phyloP scores from a whole-genome alignment of 495 filamentous ascomycete genomes.

The Hypoxylon intermedium region DNA sequence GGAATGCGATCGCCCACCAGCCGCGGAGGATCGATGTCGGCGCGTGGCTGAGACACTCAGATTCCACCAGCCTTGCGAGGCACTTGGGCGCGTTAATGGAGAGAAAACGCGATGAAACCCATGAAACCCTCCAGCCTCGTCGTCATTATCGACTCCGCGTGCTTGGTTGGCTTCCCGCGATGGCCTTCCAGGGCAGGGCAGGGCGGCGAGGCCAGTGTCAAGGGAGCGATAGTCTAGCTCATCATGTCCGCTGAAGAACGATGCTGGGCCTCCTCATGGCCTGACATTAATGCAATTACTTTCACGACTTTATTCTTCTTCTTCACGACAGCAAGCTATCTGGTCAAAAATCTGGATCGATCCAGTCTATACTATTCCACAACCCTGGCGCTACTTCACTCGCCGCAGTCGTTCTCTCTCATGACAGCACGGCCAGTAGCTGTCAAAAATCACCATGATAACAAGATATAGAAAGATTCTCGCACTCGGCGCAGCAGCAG shows the following conservation, averaged over 20 bases:
- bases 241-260: slow-evolving; percentile 30
- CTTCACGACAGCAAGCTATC: neutral
- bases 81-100: neutral
- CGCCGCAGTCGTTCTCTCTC: slow-evolving; percentile 9
- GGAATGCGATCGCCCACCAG: slow-evolving; percentile 33
- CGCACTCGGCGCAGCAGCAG: slow-evolving; percentile 13
- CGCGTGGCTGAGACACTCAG: slow-evolving; percentile 37
- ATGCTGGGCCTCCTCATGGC: slow-evolving; percentile 1
- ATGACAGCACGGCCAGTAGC: slow-evolving; percentile 16
- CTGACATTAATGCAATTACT: slow-evolving; percentile 11
- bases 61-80: slow-evolving; percentile 37
- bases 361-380: neutral
- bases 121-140: slow-evolving; percentile 32
- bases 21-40: slow-evolving; percentile 23
- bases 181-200: slow-evolving; percentile 22
- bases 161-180: slow-evolving; percentile 15
- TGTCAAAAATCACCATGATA: slow-evolving; percentile 30
- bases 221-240: slow-evolving; percentile 21
- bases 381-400: neutral
- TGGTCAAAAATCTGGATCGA: slow-evolving; percentile 4
- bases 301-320: slow-evolving; percentile 13
- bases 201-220: slow-evolving; percentile 20
- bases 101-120: slow-evolving; percentile 17
- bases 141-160: slow-evolving; percentile 36
- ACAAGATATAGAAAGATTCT: slow-evolving; percentile 17